Evolutionary conservation across 768 basidiomycete genomes (phyloP).

Genomic region (Russula emetica): DNA sequence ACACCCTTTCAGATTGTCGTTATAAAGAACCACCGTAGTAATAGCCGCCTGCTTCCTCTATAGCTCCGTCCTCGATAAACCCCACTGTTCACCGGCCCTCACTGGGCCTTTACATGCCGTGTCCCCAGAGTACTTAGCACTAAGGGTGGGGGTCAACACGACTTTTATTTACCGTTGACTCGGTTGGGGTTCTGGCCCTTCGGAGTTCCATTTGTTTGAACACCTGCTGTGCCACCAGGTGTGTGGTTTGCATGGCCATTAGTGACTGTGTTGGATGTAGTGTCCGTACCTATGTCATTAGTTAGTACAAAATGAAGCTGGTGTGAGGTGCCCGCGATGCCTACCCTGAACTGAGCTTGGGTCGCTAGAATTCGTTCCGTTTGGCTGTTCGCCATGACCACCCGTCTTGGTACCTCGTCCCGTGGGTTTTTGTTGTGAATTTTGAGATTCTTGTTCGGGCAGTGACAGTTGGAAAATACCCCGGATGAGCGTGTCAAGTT

Average conservation of each 20-base stretch:
- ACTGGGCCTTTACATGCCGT: background rate
- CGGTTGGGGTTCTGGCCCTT: conserved; percentile 6
- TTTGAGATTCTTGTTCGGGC: background rate
- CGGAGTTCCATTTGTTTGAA: conserved; percentile 3
- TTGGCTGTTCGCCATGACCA: background rate
- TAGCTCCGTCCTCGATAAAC: background rate
- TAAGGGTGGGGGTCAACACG: background rate
- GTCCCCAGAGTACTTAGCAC: background rate
- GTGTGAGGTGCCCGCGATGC: conserved; percentile 4
- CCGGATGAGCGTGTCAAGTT: conserved; percentile 24
- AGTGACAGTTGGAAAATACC: conserved; percentile 20
- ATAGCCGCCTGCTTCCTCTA: background rate
- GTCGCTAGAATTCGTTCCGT: background rate
- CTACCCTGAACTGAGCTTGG: conserved; percentile 16
- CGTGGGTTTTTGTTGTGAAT: background rate
- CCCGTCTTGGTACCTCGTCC: background rate
- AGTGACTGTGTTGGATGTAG: background rate
- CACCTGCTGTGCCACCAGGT: background rate
- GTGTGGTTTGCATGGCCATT: background rate
- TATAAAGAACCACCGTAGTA: background rate
- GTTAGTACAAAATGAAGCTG: conserved; percentile 12
- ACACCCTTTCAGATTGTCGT: background rate
- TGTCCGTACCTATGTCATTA: background rate
- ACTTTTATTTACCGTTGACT: conserved; percentile 9
- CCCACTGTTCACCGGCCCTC: background rate